Evolutionary conservation across 2,329 filamentous ascomycete genomes (phyloP), one percentile per base, ranked within the genome.

Genomic region (Colletotrichum sp.): DNA sequence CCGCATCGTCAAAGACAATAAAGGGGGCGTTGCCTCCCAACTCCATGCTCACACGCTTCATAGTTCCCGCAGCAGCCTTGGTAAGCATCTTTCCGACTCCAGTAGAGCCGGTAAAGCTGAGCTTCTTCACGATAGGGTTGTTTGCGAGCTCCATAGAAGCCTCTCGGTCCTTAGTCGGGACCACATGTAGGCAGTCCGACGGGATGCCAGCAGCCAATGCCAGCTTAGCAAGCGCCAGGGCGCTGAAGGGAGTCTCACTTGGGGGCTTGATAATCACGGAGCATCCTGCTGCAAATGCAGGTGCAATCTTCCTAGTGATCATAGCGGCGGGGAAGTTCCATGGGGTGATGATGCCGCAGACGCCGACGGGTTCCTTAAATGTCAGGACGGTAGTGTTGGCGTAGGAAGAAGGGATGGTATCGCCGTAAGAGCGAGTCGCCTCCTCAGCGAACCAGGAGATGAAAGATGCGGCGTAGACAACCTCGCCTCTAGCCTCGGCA

Each of bases 21-120:
- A 95, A 95, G 2, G 93, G 93, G 0, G 93, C 92, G 81, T 95
- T 95, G 26, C 93, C 93, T 36, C 93, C 93, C 7, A 95, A 89
- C 81, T 95, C 93, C 81, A 95, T 94, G 1, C 92, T 93, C 2
- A 95, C 88, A 83, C 95, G 95, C 88, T 95, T 95, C 63, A 95
- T 84, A 0, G 92, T 95, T 13, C 90, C 89, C 1, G 93, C 87
- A 3, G 92, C 91, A 82, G 95, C 93, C 86, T 92, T 93, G 92
- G 95, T 94, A 57, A 95, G 88, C 44, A 86, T 79, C 77, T 83
- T 85, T 13, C 86, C 87, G 18, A 87, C 85, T 6, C 81, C 78
- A 0, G 86, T 88, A 15, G 78, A 95, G 24, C 94, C 94, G 2
- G 94, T 95, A 81, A 95, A 95, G 6, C 92, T 94, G 30, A 95